Conservation (phyloP, 352 stramenopile species). For the Globisporangium cederbergense region DNA sequence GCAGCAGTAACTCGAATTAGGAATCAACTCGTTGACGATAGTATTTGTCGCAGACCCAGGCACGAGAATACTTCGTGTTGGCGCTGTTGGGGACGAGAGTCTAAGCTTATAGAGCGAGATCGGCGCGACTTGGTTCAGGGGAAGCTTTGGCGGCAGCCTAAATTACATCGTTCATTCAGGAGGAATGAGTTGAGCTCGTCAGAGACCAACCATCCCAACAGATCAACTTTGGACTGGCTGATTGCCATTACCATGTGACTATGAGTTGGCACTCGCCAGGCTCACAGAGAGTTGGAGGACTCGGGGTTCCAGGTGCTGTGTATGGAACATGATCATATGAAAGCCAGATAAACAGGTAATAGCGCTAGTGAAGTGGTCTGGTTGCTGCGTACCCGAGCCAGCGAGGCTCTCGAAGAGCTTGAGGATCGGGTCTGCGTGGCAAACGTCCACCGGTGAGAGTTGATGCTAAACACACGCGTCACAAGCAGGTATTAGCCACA, state of each 20-base stretch:
- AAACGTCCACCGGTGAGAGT: constrained; percentile 63
- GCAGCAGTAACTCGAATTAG: constrained; percentile 40
- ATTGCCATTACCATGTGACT: constrained; percentile 30
- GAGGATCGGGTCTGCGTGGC: constrained; percentile 36
- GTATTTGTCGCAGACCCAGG: constrained; percentile 26
- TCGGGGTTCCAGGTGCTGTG: constrained; percentile 34
- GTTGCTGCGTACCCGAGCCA: constrained; percentile 31
- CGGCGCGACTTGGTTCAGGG: constrained; percentile 46
- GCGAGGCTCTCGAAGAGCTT: constrained; percentile 36
- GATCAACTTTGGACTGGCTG: background rate
- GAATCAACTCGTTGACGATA: constrained; percentile 27
- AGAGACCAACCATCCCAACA: background rate
- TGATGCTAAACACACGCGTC: constrained; percentile 33
- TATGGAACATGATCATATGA: background rate
- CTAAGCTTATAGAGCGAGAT: constrained; percentile 69
- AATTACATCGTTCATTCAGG: background rate
- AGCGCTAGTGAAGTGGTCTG: background rate
- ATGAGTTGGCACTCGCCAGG: constrained; percentile 23
- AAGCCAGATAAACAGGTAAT: too few relatives aligned
- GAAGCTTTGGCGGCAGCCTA: constrained; percentile 28
- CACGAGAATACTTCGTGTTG: constrained; percentile 23
- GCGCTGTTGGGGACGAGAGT: constrained; percentile 13
- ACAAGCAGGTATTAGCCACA: background rate
- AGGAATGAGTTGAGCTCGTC: background rate
- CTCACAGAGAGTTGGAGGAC: constrained; percentile 18